A percentile compares a stretch with the other conserved stretches of the same genome.
phyloP scores from a whole-genome alignment of 345 rosid species.

The Heritiera fomes region DNA sequence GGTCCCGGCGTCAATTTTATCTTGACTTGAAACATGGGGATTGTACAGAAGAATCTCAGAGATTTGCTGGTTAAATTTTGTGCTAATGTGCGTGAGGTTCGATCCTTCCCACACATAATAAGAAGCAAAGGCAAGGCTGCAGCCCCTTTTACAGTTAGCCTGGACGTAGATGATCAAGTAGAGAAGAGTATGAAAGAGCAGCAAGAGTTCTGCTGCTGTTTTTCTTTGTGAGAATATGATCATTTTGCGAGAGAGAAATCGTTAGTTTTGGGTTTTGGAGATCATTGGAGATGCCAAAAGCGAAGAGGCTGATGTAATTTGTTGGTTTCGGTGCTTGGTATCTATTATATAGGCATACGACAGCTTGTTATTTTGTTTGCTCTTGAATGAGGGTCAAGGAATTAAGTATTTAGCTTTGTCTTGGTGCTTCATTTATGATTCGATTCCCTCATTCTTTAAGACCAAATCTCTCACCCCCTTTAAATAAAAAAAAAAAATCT shows the following conservation, averaged over 20 bases:
- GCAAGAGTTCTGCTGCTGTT: background rate
- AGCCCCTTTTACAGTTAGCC: slow-evolving; percentile 44
- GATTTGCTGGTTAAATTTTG: slow-evolving; percentile 24
- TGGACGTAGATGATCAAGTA: slow-evolving; percentile 20
- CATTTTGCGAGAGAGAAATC: slow-evolving; percentile 7
- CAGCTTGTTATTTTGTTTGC: slow-evolving; percentile 8
- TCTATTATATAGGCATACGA: background rate
- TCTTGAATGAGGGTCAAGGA: background rate
- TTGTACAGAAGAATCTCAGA: slow-evolving; percentile 39
- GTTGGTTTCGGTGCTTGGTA: slow-evolving; percentile 19
- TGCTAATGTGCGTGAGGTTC: slow-evolving; percentile 45
- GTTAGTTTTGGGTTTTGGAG: background rate
- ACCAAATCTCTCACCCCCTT: background rate
- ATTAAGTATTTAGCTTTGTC: slow-evolving; percentile 20
- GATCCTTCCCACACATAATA: slow-evolving; percentile 43
- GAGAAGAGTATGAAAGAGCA: background rate
- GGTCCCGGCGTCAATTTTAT: slow-evolving; percentile 15
- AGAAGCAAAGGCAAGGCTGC: slow-evolving; percentile 44
- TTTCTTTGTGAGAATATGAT: background rate
- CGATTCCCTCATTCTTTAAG: background rate
- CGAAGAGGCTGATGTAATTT: background rate
- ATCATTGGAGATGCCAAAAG: background rate
- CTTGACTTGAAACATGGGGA: slow-evolving; percentile 30
- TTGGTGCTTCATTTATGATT: background rate
- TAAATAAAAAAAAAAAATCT: no score